Conservation (phyloP, 169 alveolate species). For the Cryptosporidium ubiquitum region DNA sequence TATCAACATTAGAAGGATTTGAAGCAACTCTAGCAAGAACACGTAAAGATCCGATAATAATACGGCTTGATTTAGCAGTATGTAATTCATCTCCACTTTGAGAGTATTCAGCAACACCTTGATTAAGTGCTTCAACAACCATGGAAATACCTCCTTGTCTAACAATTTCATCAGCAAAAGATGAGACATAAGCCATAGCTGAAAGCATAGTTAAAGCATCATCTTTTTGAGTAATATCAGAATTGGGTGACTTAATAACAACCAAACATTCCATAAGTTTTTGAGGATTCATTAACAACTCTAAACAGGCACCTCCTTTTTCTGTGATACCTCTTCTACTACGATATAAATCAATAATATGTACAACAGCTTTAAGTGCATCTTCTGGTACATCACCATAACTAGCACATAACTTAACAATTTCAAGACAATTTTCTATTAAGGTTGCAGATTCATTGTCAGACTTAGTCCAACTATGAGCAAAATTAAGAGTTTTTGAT, state of each 20-base stretch:
- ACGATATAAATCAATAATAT: slow-evolving; percentile 58
- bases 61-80: slow-evolving; percentile 66
- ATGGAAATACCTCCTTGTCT: slow-evolving; percentile 89
- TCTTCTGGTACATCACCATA: slow-evolving; percentile 68
- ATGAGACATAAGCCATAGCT: slow-evolving; percentile 90
- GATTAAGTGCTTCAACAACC: slow-evolving; percentile 86
- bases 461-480: slow-evolving; percentile 64
- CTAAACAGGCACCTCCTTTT: slow-evolving; percentile 89
- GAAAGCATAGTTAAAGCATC: slow-evolving; percentile 88
- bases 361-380: slow-evolving; percentile 72
- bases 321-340: slow-evolving; percentile 75
- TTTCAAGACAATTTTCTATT: slow-evolving; percentile 57
- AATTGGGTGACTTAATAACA: slow-evolving; percentile 84
- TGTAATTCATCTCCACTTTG: slow-evolving; percentile 84
- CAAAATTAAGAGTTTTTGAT: slow-evolving; percentile 19
- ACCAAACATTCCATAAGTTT: slow-evolving; percentile 86
- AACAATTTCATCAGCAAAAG: slow-evolving; percentile 89
- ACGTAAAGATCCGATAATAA: slow-evolving; percentile 88
- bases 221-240: slow-evolving; percentile 88
- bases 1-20: slow-evolving; percentile 86
- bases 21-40: slow-evolving; percentile 88
- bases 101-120: slow-evolving; percentile 84
- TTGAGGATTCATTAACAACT: slow-evolving; percentile 88
- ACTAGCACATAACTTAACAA: slow-evolving; percentile 54
- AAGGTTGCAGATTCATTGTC: slow-evolving; percentile 55